Conservation (phyloP, 129 eudicot genomes). For the Pulicaria dysenterica region DNA sequence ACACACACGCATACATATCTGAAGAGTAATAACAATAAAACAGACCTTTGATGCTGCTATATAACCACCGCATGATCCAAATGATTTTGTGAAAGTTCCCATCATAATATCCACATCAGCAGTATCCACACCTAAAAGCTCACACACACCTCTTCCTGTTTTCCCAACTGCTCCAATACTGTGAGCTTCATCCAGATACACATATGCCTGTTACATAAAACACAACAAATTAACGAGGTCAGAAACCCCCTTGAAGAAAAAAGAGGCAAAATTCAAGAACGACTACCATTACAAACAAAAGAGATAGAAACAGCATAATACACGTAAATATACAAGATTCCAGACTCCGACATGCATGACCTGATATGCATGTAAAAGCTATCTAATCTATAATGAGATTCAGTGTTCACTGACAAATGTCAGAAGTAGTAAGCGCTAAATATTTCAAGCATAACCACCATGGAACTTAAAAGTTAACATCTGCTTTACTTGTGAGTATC, state of each 20-base stretch:
- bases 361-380: too few relatives aligned
- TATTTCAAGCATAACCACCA: too few relatives aligned
- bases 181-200: slow-evolving; percentile 96
- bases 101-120: slow-evolving; percentile 95
- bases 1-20: background rate
- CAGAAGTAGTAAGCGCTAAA: too few relatives aligned
- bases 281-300: background rate
- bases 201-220: slow-evolving; percentile 63
- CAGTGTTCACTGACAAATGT: too few relatives aligned
- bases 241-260: background rate
- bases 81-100: slow-evolving; percentile 98
- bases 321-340: too few relatives aligned
- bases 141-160: slow-evolving; percentile 95
- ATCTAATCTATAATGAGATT: too few relatives aligned
- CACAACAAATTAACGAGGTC: slow-evolving; percentile 2
- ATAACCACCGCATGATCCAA: slow-evolving; percentile 99
- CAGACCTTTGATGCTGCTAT: slow-evolving; percentile 84
- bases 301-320: background rate
- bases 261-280: slow-evolving; percentile 5
- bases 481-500: too few relatives aligned
- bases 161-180: slow-evolving; percentile 98
- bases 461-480: too few relatives aligned
- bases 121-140: slow-evolving; percentile 93
- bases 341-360: too few relatives aligned
- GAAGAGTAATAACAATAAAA: background rate